These are phyloP conservation scores for Yarrowia sp. DNA, from an alignment of 805 yeast genomes.

Conservation along the genomic window DNA sequence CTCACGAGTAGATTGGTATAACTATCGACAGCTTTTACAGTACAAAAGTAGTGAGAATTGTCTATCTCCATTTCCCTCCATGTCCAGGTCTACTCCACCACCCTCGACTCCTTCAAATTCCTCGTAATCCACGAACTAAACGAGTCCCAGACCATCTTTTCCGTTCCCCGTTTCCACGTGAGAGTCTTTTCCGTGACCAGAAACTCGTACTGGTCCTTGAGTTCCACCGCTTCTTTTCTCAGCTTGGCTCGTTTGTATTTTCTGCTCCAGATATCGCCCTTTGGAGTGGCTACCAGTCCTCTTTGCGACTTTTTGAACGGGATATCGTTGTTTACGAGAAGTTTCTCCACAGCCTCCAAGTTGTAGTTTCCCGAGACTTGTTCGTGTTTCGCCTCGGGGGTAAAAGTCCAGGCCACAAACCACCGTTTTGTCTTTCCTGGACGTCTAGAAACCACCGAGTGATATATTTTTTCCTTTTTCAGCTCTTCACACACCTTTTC, in stretches of 20 bases:
- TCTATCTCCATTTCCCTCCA: too few species aligned
- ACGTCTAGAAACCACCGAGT: background rate
- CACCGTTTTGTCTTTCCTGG: conserved; percentile 14
- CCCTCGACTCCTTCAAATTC: background rate
- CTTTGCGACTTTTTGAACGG: background rate
- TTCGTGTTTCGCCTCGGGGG: background rate
- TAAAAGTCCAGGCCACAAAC: conserved; percentile 13
- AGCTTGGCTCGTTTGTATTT: conserved; percentile 8
- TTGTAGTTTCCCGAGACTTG: background rate
- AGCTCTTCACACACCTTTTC: background rate
- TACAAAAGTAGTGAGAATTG: too few species aligned
- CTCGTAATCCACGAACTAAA: conserved; percentile 1
- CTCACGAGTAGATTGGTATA: too few species aligned
- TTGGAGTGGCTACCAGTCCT: background rate
- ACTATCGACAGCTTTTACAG: too few species aligned
- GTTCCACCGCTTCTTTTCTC: background rate
- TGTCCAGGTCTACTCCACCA: too few species aligned
- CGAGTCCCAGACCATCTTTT: conserved; percentile 2
- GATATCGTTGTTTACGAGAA: background rate
- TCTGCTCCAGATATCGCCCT: conserved; percentile 4
- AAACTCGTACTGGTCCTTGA: background rate
- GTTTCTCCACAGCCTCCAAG: background rate
- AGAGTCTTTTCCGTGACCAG: background rate
- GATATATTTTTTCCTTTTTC: background rate
- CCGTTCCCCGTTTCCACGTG: background rate